These are phyloP conservation scores for Balamuthia mandrillaris DNA, from an alignment of 208 protist species.

Conservation along the genomic window DNA sequence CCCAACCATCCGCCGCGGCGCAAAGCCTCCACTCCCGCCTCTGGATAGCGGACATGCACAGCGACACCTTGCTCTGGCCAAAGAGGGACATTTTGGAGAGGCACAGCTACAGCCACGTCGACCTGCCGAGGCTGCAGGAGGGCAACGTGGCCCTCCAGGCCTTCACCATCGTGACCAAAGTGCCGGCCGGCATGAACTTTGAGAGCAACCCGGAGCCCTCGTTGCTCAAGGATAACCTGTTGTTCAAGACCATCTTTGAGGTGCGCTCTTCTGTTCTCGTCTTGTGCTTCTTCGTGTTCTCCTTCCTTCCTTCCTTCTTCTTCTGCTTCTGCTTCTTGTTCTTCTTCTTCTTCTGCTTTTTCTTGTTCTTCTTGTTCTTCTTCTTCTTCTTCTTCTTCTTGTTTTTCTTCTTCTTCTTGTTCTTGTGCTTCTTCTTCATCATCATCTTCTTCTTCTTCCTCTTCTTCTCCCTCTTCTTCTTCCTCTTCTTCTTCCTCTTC, in stretches of 20 bases:
- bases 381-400: no score
- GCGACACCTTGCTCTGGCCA: conserved; percentile 35
- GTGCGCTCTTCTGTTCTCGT: background rate
- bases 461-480: no score
- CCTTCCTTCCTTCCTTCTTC: no score
- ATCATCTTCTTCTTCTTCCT: no score
- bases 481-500: no score
- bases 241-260: background rate
- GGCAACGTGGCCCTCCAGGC: conserved; percentile 42
- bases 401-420: no score
- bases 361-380: no score
- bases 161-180: conserved; percentile 40
- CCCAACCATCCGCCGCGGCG: background rate
- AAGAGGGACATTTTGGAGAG: conserved; percentile 19
- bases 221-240: background rate
- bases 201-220: conserved; percentile 2
- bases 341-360: background rate
- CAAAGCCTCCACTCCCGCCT: background rate
- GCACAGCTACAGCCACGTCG: conserved; percentile 18
- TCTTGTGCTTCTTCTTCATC: no score
- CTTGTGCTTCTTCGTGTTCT: background rate
- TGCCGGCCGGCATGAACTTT: background rate
- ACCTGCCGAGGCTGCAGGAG: conserved; percentile 34
- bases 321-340: background rate
- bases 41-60: conserved; percentile 36